Evolutionary conservation across 306 rosid species (phyloP), one percentile per base, ranked within the genome.

Genomic region (Hippophae tibetana): DNA sequence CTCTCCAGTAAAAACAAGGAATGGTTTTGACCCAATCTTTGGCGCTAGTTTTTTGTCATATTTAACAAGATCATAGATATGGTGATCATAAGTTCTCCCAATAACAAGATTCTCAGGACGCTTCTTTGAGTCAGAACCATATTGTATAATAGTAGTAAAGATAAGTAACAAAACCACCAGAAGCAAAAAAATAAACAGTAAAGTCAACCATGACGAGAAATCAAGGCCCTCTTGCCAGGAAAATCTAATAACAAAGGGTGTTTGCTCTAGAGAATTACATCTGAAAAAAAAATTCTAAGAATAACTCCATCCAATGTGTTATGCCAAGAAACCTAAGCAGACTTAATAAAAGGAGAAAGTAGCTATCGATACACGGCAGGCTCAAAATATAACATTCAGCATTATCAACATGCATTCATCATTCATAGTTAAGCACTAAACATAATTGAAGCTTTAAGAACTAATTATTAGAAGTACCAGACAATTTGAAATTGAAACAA

Each of bases 91-190:
- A 13, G 76, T 84, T 69, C 99, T 88, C 59, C 95, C 99, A 3
- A 88, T 58, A 11, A 82, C 82, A 66, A 92, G 90, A 76, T 92
- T 92, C 78, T 92, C 61, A 6, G 95, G 97, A 25, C 99, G 82
- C 72, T 92, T 92, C 90, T 92, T 88, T 7, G 99, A 83, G 86
- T 88, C 95, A 71, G 99, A 85, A 69, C 93, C 99, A 78, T 76
- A 88, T 95, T 88, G 81, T 80, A 84, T 67, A 63, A 62, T 14
- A 70, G 57, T 64, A 64, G n/a, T 54, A 62, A 38, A 10, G 7
- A 81, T 6, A 46, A 47, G 18, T 25, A 27, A 10, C n/a, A 43
- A 5, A 61, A 60, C 46, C 13, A 57, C 42, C 2, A 11, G 43
- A 43, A 26, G 42, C 58, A 27, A 5, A 13, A 31, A 11, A 48